Conservation (phyloP, 768 basidiomycete genomes). For the Postia placenta region DNA sequence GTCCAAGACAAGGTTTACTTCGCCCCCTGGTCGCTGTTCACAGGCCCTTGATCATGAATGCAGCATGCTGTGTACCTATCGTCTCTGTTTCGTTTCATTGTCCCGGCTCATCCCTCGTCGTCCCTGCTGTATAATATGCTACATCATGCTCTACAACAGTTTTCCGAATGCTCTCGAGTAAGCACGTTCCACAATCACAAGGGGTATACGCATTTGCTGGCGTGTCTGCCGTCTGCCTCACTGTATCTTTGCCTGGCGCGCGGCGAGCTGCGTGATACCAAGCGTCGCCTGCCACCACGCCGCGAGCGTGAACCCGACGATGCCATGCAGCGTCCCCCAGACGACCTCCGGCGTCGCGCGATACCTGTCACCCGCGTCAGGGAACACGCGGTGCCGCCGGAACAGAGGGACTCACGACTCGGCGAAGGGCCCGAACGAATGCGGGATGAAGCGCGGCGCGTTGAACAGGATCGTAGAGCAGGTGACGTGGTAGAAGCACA, state of each 20-base stretch:
- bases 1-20: not conserved
- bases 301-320: constrained; percentile 66
- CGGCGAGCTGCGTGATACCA: constrained; percentile 22
- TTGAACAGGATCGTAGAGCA: constrained; percentile 71
- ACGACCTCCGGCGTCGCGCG: constrained; percentile 65
- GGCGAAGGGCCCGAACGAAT: constrained; percentile 51
- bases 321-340: constrained; percentile 71
- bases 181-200: not conserved
- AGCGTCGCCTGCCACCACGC: constrained; percentile 82
- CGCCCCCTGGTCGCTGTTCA: not conserved
- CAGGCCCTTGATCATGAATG: not conserved
- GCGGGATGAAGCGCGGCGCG: constrained; percentile 75
- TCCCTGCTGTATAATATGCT: not conserved
- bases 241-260: constrained; percentile 16
- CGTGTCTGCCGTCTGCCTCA: constrained; percentile 4
- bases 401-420: constrained; percentile 50
- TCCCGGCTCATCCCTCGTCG: not conserved
- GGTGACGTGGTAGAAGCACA: constrained; percentile 71
- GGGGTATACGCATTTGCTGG: too few species aligned
- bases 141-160: not conserved
- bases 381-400: not conserved
- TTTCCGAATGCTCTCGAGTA: not conserved
- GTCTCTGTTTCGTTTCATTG: not conserved
- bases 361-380: constrained; percentile 30
- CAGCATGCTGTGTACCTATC: not conserved